A percentile compares a stretch with the other conserved stretches of the same genome.
Evolutionary conservation across 805 yeast species (phyloP).

Genomic region (Kazachstania taianensis): DNA sequence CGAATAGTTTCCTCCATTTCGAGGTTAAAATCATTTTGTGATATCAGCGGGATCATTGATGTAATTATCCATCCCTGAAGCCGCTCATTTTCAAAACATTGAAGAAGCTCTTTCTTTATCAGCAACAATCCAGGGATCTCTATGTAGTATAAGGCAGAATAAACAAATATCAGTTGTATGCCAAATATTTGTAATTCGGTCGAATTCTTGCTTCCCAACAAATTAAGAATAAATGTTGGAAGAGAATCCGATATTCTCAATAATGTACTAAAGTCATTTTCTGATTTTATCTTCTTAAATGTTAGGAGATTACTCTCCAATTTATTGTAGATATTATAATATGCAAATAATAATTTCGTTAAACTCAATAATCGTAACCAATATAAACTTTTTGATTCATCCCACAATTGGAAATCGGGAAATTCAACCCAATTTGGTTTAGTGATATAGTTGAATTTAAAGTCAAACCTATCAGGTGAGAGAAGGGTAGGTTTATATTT

Average conservation of each 20-base stretch:
- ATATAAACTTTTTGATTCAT: slow-evolving; percentile 2
- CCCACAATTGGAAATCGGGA: slow-evolving; percentile 12
- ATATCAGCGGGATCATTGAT: slow-evolving; percentile 16
- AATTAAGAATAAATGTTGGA: slow-evolving; percentile 12
- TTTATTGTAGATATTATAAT: slow-evolving; percentile 7
- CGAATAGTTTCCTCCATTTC: slow-evolving; percentile 11
- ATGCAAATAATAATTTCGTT: slow-evolving; percentile 10
- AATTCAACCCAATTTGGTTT: too few species aligned
- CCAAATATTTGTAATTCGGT: slow-evolving; percentile 8
- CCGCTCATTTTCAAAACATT: slow-evolving; percentile 11
- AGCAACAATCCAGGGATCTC: not conserved
- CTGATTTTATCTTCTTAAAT: slow-evolving; percentile 17
- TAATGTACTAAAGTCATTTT: slow-evolving; percentile 6
- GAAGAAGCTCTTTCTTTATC: slow-evolving; percentile 9
- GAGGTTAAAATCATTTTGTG: slow-evolving; percentile 8
- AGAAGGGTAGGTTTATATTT: slow-evolving; percentile 8
- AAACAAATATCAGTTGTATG: slow-evolving; percentile 17
- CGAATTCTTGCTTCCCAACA: slow-evolving; percentile 8
- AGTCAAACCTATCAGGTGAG: not conserved
- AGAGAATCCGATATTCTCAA: slow-evolving; percentile 10
- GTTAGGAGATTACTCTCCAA: slow-evolving; percentile 5
- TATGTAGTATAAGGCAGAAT: slow-evolving; percentile 5
- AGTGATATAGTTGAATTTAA: not conserved
- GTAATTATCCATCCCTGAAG: slow-evolving; percentile 15
- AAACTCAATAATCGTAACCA: slow-evolving; percentile 17